Percentiles rank a stretch among this genome's conserved stretches.
Conservation (phyloP, 1,284 basidiomycete species). For the Ceratobasidium sp. region DNA sequence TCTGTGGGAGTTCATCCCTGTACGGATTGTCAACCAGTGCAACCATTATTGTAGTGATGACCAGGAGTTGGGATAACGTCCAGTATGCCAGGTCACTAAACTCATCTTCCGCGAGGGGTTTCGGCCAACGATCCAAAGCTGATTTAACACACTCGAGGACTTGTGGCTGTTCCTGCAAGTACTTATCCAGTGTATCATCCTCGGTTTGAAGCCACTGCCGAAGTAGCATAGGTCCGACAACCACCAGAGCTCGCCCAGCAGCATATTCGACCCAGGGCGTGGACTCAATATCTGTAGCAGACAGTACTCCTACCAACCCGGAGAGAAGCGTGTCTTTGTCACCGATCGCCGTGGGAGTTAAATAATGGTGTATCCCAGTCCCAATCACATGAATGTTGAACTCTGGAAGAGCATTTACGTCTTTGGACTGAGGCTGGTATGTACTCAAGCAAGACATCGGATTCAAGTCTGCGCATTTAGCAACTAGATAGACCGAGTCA, state of each 20-base stretch:
- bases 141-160: no score
- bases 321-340: conserved; percentile 5
- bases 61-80: no score
- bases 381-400: background rate
- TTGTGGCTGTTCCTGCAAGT: no score
- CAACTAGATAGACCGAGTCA: background rate
- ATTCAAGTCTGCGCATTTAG: background rate
- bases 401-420: background rate
- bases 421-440: background rate
- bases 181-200: no score
- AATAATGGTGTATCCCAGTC: background rate
- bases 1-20: no score
- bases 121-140: no score
- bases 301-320: background rate
- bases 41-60: no score
- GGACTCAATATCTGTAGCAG: background rate
- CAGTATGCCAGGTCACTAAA: no score
- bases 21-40: no score
- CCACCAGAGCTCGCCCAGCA: background rate
- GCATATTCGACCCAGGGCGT: background rate
- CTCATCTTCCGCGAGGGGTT: no score
- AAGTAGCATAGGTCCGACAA: conserved; percentile 11
- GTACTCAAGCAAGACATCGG: background rate
- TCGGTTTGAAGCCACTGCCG: conserved; percentile 13
- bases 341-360: background rate